Conservation (phyloP, 441 rosid genomes). For the Isatis lusitanica region DNA sequence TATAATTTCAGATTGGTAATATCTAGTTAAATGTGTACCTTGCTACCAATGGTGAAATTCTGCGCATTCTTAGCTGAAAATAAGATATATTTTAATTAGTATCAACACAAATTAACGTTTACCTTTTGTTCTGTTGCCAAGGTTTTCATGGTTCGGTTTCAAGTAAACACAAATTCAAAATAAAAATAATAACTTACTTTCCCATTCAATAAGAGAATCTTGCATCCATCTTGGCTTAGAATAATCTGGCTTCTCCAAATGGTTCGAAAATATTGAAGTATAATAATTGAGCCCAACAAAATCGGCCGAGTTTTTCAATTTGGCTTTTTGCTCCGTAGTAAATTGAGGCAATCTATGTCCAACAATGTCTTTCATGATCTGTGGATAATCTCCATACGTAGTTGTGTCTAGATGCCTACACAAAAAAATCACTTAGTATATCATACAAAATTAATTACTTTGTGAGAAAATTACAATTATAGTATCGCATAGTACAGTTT, state of each 20-base stretch:
- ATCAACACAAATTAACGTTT: not conserved
- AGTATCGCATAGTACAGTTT: no score
- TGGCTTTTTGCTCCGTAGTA: slow-evolving; percentile 23
- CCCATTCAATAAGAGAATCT: slow-evolving; percentile 28
- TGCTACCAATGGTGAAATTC: slow-evolving; percentile 21
- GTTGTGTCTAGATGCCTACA: slow-evolving; percentile 40
- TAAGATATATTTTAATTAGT: not conserved
- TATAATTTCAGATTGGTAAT: not conserved
- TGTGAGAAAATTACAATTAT: no score
- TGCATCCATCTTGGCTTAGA: slow-evolving; percentile 11
- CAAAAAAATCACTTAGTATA: no score
- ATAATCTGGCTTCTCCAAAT: not conserved
- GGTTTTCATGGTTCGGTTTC: not conserved
- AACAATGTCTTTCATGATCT: slow-evolving; percentile 38
- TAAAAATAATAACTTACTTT: slow-evolving; percentile 24
- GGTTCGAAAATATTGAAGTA: slow-evolving; percentile 35
- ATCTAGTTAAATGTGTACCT: slow-evolving; percentile 7
- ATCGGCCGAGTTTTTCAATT: slow-evolving; percentile 44
- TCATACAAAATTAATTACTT: no score
- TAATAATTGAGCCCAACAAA: slow-evolving; percentile 51
- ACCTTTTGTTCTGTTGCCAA: not conserved
- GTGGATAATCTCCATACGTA: slow-evolving; percentile 43
- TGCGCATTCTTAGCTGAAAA: slow-evolving; percentile 27
- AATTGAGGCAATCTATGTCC: slow-evolving; percentile 47
- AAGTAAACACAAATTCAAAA: no score